Evolutionary conservation across 805 yeast species (phyloP), one percentile per base, ranked within the genome.

Genomic region (Candida bentonensis): DNA sequence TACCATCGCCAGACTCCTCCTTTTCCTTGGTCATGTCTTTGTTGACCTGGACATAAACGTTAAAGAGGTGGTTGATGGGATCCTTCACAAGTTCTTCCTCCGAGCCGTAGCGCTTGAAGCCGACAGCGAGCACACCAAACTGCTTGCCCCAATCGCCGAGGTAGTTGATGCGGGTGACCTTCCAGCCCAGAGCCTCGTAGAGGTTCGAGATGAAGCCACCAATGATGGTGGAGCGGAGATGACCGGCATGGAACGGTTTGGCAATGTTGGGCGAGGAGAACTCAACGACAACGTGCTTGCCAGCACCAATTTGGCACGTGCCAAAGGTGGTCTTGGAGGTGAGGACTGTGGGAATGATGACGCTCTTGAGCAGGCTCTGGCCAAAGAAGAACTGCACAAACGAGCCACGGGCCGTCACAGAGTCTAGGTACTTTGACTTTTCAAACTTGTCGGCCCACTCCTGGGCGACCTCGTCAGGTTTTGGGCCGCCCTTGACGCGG

Each of bases 91-190:
- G 72, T 44, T 67, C 67, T 57, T 79, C 83, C 60, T 82, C 94
- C 49, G 72, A 65, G 42, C 99, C 99, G 60, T 82, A 92, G 58
- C 74, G 78, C 46, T 77, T 75, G 63, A 81, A 92, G 41, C 96
- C 99, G 49, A 92, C 82, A 22, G 97, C 98, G 54, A 92, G 72
- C 40, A 92, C 53, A 64, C 98, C 99, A 58, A 89, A 92, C 69
- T 92, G 99, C 67, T 92, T 92, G 46, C 99, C 99, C 98, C 98
- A 92, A 67, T 92, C 99, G 58, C 99, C 99, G 53, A 92, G 72
- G 65, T 92, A 92, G 70, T 92, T 92, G 70, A 89, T 73, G 67
- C 96, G 77, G 53, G 74, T 66, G 40, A 92, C 98, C n/a, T 85
- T 75, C 84, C 89, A 92, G 41, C 97, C 98, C 46, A 80, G 70